Conservation (phyloP, 306 rosid species). For the Prunus padus region DNA sequence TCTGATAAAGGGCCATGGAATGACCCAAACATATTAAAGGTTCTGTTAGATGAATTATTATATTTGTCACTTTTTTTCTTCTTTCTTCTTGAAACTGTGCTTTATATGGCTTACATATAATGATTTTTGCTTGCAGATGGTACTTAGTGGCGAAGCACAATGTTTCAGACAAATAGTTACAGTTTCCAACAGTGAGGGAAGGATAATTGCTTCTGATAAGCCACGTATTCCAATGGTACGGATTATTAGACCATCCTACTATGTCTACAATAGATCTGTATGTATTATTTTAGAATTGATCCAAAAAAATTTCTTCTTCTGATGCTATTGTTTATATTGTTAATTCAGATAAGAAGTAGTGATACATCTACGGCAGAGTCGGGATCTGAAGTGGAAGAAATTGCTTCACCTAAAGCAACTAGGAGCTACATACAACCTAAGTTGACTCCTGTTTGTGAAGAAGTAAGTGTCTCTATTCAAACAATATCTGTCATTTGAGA, state of each 20-base stretch:
- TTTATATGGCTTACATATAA: constrained; percentile 22
- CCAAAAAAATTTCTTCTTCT: neutral
- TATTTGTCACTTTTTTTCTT: constrained; percentile 7
- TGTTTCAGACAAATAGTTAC: constrained; percentile 71
- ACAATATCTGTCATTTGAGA: neutral
- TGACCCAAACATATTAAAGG: constrained; percentile 78
- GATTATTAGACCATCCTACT: constrained; percentile 28
- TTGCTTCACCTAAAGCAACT: constrained; percentile 70
- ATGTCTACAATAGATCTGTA: constrained; percentile 15
- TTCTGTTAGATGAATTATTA: constrained; percentile 25
- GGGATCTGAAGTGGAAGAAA: constrained; percentile 89
- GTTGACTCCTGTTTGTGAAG: constrained; percentile 86
- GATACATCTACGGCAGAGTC: constrained; percentile 92
- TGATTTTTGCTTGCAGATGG: constrained; percentile 51
- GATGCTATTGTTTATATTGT: constrained; percentile 4
- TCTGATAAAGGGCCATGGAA: constrained; percentile 96
- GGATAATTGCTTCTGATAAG: constrained; percentile 57
- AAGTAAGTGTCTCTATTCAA: constrained; percentile 49
- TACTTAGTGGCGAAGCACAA: constrained; percentile 70
- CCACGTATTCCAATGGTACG: constrained; percentile 48
- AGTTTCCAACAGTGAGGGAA: constrained; percentile 54
- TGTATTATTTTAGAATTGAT: neutral
- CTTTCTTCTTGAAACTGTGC: constrained; percentile 13
- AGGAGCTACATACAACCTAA: constrained; percentile 53
- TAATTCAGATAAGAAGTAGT: constrained; percentile 63